Evolutionary conservation across 1,139 yeast species (phyloP).

Genomic region (Debaryomyces subglobosus): DNA sequence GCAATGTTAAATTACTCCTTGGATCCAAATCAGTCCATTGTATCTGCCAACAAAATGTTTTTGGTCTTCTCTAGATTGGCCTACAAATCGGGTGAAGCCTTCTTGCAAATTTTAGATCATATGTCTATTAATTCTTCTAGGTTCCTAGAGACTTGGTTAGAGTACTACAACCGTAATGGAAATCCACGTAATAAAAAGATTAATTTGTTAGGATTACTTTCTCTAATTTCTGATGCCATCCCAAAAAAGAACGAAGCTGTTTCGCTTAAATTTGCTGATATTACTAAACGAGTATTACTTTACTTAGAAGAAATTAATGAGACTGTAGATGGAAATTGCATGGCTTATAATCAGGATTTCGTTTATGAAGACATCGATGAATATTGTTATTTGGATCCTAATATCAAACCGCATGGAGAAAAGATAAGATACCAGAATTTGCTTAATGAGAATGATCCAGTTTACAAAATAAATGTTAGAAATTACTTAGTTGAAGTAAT

Average conservation of each 20-base stretch:
- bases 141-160: constrained; percentile 38
- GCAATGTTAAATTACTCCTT: constrained; percentile 49
- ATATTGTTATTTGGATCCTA: constrained; percentile 48
- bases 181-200: constrained; percentile 71
- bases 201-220: constrained; percentile 61
- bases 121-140: constrained; percentile 26
- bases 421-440: constrained; percentile 54
- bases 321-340: constrained; percentile 58
- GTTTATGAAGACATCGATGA: constrained; percentile 57
- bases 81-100: constrained; percentile 47
- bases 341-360: constrained; percentile 61
- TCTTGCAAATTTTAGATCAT: constrained; percentile 41
- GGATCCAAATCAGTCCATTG: constrained; percentile 53
- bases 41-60: constrained; percentile 53
- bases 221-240: constrained; percentile 34
- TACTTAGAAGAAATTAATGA: constrained; percentile 79
- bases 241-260: constrained; percentile 22
- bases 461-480: constrained; percentile 53
- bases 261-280: constrained; percentile 26
- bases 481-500: constrained; percentile 27
- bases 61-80: constrained; percentile 58
- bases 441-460: constrained; percentile 55
- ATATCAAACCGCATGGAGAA: constrained; percentile 59
- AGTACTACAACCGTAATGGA: constrained; percentile 53
- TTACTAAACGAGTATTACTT: constrained; percentile 58